Conservation (phyloP, 1,284 basidiomycete genomes). For the Paramarasmius palmivorus region DNA sequence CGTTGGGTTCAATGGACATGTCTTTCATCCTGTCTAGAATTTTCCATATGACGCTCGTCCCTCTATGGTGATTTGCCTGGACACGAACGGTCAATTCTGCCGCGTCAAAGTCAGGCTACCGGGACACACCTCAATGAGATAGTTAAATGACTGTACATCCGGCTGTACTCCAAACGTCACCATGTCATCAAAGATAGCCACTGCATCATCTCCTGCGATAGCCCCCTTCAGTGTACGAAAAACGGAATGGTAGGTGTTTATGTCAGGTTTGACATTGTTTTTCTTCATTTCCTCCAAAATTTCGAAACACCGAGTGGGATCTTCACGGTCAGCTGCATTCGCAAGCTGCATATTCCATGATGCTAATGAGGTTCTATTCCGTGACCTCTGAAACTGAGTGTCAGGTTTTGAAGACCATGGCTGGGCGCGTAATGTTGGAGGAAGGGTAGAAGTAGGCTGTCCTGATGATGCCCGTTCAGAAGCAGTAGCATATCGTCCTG, state of each 20-base stretch:
- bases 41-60: conserved; percentile 34
- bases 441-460: neutral
- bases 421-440: conserved; percentile 18
- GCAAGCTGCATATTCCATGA: conserved; percentile 41
- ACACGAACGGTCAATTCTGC: conserved; percentile 8
- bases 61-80: conserved; percentile 38
- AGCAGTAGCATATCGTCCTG: neutral
- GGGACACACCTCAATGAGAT: conserved; percentile 57
- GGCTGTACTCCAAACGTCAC: conserved; percentile 54
- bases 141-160: conserved; percentile 60
- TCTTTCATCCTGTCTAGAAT: conserved; percentile 48
- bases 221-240: conserved; percentile 46
- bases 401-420: conserved; percentile 31
- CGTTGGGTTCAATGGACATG: conserved; percentile 46
- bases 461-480: neutral
- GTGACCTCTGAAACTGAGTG: conserved; percentile 26
- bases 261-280: conserved; percentile 46
- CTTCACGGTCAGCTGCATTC: conserved; percentile 31
- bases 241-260: conserved; percentile 55
- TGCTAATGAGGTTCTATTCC: conserved; percentile 26
- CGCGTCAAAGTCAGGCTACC: neutral
- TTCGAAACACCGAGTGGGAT: conserved; percentile 30
- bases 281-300: conserved; percentile 58
- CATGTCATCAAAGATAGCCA: conserved; percentile 79
- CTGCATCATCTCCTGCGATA: conserved; percentile 49